Evolutionary conservation across 2,329 filamentous ascomycete genomes (phyloP).

Genomic region (Cadophora luteo-olivacea): DNA sequence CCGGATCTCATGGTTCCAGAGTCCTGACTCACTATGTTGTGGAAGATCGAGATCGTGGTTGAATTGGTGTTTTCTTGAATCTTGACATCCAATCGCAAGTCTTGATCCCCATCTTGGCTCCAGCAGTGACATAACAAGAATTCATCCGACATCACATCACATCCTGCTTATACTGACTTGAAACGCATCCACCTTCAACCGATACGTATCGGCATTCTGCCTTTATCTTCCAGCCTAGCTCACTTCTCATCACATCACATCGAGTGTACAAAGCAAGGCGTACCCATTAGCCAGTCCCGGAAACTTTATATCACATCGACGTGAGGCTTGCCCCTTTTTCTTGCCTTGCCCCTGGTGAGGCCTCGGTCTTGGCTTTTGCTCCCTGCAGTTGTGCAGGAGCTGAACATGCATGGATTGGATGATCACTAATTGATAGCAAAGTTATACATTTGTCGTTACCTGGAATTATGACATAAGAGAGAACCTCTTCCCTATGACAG

Average conservation of each 20-base stretch:
- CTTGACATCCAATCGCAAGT: not conserved
- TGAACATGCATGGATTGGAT: not conserved
- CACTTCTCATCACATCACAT: not conserved
- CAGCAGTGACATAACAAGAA: not conserved
- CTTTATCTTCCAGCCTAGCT: not conserved
- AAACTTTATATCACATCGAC: not conserved
- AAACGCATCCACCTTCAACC: conserved; percentile 1
- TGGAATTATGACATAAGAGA: too few species aligned
- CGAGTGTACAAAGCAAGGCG: not conserved
- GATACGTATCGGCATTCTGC: not conserved
- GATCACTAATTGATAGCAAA: not conserved
- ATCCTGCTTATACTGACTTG: not conserved
- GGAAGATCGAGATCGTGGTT: not conserved
- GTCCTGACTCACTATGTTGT: not conserved
- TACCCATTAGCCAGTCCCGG: not conserved
- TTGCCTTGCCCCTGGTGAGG: not conserved
- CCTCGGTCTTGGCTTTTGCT: not conserved
- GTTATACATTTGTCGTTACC: too few species aligned
- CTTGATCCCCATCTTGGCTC: not conserved
- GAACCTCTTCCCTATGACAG: too few species aligned
- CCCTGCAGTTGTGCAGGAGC: not conserved
- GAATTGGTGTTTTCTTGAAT: not conserved
- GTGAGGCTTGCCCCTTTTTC: not conserved
- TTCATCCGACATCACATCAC: conserved; percentile 4
- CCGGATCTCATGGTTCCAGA: too few species aligned